These are phyloP conservation scores for Epichloe aotearoae DNA, from an alignment of 2,329 filamentous ascomycete genomes.

Conservation along the genomic window DNA sequence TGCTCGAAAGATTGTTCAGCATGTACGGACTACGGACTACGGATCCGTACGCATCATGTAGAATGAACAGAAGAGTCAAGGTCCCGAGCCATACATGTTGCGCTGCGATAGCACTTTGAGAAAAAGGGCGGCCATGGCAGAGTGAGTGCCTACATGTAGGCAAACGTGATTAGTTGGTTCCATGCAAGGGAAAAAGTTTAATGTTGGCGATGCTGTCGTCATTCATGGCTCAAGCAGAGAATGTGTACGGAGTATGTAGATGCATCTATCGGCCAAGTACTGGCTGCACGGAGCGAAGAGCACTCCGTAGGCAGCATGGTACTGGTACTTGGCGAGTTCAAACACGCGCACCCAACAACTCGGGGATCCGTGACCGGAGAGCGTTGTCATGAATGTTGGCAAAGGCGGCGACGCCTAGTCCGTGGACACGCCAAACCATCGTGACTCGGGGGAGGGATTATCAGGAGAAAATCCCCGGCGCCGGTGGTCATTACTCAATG, in stretches of 20 bases:
- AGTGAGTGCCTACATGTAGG: not conserved
- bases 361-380: not conserved
- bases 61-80: too few relatives aligned
- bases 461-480: not conserved
- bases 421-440: not conserved
- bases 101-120: too few relatives aligned
- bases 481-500: not conserved
- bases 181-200: constrained; percentile 3
- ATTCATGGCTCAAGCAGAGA: not conserved
- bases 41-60: too few relatives aligned
- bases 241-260: too few relatives aligned
- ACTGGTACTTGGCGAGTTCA: too few relatives aligned
- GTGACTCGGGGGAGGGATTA: not conserved
- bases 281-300: not conserved
- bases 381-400: not conserved
- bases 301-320: too few relatives aligned
- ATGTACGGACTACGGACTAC: too few relatives aligned
- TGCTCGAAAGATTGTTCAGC: too few relatives aligned
- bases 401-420: too few relatives aligned
- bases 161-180: not conserved
- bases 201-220: constrained; percentile 2
- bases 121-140: not conserved
- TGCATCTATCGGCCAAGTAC: not conserved
- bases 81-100: not conserved
- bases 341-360: not conserved